Evolutionary conservation across 257 asterid genomes (phyloP).

Genomic region (Ilex asprella): DNA sequence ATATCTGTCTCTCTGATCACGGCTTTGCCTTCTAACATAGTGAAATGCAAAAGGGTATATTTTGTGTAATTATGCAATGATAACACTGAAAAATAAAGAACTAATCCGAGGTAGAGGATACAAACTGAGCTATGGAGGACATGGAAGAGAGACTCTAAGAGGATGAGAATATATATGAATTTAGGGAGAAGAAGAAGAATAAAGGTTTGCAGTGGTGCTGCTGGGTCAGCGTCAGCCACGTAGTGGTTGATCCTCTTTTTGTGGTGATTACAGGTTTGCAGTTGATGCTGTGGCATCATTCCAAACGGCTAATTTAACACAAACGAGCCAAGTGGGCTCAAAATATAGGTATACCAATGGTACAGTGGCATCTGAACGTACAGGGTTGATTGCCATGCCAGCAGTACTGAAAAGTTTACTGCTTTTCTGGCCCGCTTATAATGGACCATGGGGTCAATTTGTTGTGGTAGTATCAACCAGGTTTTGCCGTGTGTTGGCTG

Average conservation of each 20-base stretch:
- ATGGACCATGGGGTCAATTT: too few relatives aligned
- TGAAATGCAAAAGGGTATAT: neutral
- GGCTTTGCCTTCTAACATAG: constrained; percentile 84
- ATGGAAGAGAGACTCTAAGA: too few relatives aligned
- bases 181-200: neutral
- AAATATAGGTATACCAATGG: neutral
- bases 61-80: neutral
- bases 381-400: too few relatives aligned
- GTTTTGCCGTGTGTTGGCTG: too few relatives aligned
- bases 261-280: constrained; percentile 35
- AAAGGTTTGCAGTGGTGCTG: constrained; percentile 1
- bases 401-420: too few relatives aligned
- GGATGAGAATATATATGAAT: too few relatives aligned
- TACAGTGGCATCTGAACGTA: too few relatives aligned
- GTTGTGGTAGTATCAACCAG: too few relatives aligned
- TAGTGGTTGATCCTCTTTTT: constrained; percentile 30
- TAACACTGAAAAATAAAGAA: too few relatives aligned
- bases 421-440: too few relatives aligned
- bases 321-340: neutral
- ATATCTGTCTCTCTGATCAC: constrained; percentile 76
- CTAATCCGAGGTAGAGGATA: constrained; percentile 11
- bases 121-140: neutral
- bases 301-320: constrained; percentile 12
- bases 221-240: constrained; percentile 17
- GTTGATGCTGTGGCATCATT: constrained; percentile 25